Percentiles rank a stretch among this genome's conserved stretches.
Conservation (phyloP, 2,329 filamentous ascomycete species). For the Eutypa lata region DNA sequence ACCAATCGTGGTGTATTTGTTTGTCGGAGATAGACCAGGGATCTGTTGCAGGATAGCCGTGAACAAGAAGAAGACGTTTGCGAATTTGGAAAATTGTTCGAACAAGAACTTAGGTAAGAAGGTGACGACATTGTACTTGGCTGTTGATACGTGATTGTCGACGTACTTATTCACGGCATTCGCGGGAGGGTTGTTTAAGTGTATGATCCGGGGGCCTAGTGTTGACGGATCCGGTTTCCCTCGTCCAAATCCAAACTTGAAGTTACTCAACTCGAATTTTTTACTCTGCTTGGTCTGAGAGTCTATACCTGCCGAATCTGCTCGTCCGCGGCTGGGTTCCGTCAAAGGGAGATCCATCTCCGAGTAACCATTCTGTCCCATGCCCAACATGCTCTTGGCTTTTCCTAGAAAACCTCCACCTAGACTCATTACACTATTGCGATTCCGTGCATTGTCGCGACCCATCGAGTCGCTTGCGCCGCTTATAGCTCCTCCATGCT, state of each 20-base stretch:
- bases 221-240: slow-evolving; percentile 85
- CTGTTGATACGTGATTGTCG: slow-evolving; percentile 95
- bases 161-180: slow-evolving; percentile 87
- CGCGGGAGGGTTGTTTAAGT: slow-evolving; percentile 93
- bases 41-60: slow-evolving; percentile 94
- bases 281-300: slow-evolving; percentile 46
- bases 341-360: slow-evolving; percentile 98
- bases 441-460: slow-evolving; percentile 61
- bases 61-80: slow-evolving; percentile 99
- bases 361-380: slow-evolving; percentile 77
- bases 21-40: slow-evolving; percentile 89
- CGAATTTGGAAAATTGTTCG: slow-evolving; percentile 98
- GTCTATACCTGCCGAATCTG: slow-evolving; percentile 18
- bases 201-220: slow-evolving; percentile 85
- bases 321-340: slow-evolving; percentile 55
- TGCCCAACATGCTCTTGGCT: slow-evolving; percentile 87
- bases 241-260: slow-evolving; percentile 90
- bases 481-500: slow-evolving; percentile 58
- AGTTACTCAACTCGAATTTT: slow-evolving; percentile 68
- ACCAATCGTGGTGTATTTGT: slow-evolving; percentile 92
- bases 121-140: slow-evolving; percentile 92
- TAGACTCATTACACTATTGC: slow-evolving; percentile 85
- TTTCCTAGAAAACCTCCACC: slow-evolving; percentile 84
- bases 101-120: slow-evolving; percentile 96
- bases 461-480: slow-evolving; percentile 40